A percentile compares a stretch with the other conserved stretches of the same genome.
These are phyloP conservation scores for Cinnamomum micranthum DNA, from an alignment of 164 flowering plant genomes.

Conservation along the genomic window DNA sequence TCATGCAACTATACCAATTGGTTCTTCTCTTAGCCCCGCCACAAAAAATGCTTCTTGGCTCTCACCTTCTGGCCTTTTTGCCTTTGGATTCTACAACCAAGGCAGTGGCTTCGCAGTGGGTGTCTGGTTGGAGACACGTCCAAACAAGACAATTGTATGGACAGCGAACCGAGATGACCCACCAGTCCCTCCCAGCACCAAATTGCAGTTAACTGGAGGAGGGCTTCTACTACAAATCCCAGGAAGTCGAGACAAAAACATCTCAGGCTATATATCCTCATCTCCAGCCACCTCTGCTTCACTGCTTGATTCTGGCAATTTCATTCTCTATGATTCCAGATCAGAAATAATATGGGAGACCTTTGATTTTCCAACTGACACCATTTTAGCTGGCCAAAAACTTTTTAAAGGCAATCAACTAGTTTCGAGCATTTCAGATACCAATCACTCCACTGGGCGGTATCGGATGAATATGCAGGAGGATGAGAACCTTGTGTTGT, in stretches of 20 bases:
- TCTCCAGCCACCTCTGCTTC: slow-evolving; percentile 13
- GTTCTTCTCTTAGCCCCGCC: not conserved
- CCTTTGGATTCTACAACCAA: not conserved
- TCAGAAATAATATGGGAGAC: not conserved
- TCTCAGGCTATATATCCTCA: not conserved
- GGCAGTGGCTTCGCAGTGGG: not conserved
- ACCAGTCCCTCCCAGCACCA: not conserved
- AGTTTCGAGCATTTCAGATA: not conserved
- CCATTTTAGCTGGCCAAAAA: slow-evolving; percentile 5
- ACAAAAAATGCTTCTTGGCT: not conserved
- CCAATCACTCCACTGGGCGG: not conserved
- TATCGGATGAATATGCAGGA: not conserved
- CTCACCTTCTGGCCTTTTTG: not conserved
- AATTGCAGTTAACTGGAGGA: not conserved
- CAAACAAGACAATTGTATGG: slow-evolving; percentile 7
- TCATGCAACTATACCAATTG: not conserved
- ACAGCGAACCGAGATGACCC: slow-evolving; percentile 5
- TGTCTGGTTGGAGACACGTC: not conserved
- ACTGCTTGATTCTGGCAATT: slow-evolving; percentile 43
- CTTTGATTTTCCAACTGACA: slow-evolving; percentile 7
- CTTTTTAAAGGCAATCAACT: not conserved
- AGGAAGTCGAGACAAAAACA: not conserved
- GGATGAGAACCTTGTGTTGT: slow-evolving; percentile 2
- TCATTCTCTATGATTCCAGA: slow-evolving; percentile 10
- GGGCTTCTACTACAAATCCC: not conserved